Percentiles rank a stretch among this genome's conserved stretches.
Evolutionary conservation across 257 asterid genomes (phyloP).

Genomic region (Nicotiana benthamiana): DNA sequence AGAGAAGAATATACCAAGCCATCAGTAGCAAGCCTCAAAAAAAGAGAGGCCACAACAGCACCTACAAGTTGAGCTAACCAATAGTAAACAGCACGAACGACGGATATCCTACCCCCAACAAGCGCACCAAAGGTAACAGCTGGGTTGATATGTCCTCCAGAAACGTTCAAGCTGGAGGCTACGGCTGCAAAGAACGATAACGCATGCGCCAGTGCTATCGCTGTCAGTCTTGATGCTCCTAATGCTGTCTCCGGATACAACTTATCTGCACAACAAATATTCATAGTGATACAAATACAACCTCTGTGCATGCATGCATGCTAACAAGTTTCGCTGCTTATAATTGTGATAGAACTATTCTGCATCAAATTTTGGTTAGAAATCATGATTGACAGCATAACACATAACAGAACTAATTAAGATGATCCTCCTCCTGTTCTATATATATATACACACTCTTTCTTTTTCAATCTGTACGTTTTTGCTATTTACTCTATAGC

Average conservation of each 20-base stretch:
- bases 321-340: not conserved
- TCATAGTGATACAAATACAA: not conserved
- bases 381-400: not conserved
- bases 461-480: no score
- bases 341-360: not conserved
- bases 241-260: conserved; percentile 43
- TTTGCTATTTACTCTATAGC: no score
- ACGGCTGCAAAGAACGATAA: conserved; percentile 72
- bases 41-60: conserved; percentile 59
- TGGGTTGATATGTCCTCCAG: conserved; percentile 91
- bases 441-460: no score
- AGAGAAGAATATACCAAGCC: conserved; percentile 39
- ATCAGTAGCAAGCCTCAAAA: conserved; percentile 52
- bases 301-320: not conserved
- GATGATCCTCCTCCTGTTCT: no score
- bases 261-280: conserved; percentile 31
- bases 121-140: conserved; percentile 92
- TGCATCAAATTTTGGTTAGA: not conserved
- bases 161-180: conserved; percentile 75
- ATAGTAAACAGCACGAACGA: conserved; percentile 70
- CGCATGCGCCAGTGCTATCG: conserved; percentile 69
- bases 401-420: not conserved
- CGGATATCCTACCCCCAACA: conserved; percentile 71
- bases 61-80: conserved; percentile 97
- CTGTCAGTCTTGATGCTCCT: conserved; percentile 48